phyloP scores from a whole-genome alignment of 2,329 filamentous ascomycete species.

The Fusarium nelsonii region DNA sequence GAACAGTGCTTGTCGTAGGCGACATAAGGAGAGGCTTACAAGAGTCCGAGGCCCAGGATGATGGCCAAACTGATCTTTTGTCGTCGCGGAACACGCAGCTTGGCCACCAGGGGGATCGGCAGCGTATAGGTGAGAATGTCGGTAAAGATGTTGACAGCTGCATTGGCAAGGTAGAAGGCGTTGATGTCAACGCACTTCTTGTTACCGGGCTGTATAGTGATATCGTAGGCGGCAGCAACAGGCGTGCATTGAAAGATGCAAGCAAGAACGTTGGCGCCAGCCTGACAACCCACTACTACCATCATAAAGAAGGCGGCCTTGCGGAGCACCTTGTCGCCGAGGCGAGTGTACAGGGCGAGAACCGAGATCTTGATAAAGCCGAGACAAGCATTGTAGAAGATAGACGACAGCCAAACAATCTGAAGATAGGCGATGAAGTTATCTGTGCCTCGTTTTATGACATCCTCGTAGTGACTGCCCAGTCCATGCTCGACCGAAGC shows the following conservation, averaged over 20 bases:
- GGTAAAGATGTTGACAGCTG: slow-evolving; percentile 31
- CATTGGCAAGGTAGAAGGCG: slow-evolving; percentile 33
- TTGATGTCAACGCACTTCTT: slow-evolving; percentile 36
- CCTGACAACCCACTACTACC: slow-evolving; percentile 28
- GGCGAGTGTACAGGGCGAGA: slow-evolving; percentile 23
- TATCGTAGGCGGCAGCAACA: slow-evolving; percentile 14
- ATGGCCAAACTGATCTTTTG: slow-evolving; percentile 34
- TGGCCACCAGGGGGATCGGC: slow-evolving; percentile 12
- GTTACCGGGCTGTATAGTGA: background rate
- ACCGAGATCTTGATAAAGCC: slow-evolving; percentile 40
- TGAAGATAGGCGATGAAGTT: slow-evolving; percentile 37
- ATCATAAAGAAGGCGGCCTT: slow-evolving; percentile 35
- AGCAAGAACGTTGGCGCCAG: slow-evolving; percentile 29
- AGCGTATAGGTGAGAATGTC: slow-evolving; percentile 26
- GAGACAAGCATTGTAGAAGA: slow-evolving; percentile 37
- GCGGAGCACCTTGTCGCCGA: slow-evolving; percentile 25
- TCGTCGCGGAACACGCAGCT: slow-evolving; percentile 23
- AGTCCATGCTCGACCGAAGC: slow-evolving; percentile 35
- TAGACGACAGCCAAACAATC: slow-evolving; percentile 35
- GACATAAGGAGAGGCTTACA: background rate
- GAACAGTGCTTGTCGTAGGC: background rate
- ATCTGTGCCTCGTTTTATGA: slow-evolving; percentile 12
- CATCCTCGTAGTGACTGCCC: slow-evolving; percentile 27
- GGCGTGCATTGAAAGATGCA: slow-evolving; percentile 35
- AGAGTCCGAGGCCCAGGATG: slow-evolving; percentile 26